Conservation (phyloP, 2,329 filamentous ascomycete genomes). For the Exophiala spinifera region DNA sequence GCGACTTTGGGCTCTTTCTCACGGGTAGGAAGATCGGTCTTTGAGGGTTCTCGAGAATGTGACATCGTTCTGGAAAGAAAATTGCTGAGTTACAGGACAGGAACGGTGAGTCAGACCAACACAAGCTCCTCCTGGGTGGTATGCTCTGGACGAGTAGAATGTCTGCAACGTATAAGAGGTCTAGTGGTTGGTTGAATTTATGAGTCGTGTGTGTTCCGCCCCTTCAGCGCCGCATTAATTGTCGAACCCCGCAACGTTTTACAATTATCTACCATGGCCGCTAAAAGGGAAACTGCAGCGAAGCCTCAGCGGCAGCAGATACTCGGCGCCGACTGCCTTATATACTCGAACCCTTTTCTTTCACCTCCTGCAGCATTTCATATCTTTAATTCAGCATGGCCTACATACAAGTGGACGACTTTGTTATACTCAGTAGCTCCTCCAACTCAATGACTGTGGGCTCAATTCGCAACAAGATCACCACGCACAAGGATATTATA, state of each 20-base stretch:
- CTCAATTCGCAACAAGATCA: no score
- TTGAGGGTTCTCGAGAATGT: slow-evolving; percentile 20
- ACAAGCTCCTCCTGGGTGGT: background rate
- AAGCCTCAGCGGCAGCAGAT: no score
- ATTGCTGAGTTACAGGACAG: no score
- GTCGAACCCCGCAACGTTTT: background rate
- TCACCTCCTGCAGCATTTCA: no score
- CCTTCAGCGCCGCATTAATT: background rate
- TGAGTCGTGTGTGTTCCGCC: background rate
- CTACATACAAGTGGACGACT: no score
- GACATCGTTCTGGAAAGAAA: slow-evolving; percentile 15
- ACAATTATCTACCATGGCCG: background rate
- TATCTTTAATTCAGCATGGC: no score
- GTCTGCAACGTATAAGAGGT: background rate
- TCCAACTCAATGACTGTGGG: no score
- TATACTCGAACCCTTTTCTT: no score
- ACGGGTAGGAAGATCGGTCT: slow-evolving; percentile 23
- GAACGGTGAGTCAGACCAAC: background rate
- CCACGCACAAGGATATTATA: no score
- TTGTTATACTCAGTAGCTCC: no score
- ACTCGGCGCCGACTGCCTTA: no score
- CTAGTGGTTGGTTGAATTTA: background rate
- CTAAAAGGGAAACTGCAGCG: no score
- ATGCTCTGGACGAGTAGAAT: background rate
- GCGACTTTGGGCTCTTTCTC: slow-evolving; percentile 16